Base-by-base conservation (phyloP, 805 yeast species). In the Ogataea siamensis region DNA sequence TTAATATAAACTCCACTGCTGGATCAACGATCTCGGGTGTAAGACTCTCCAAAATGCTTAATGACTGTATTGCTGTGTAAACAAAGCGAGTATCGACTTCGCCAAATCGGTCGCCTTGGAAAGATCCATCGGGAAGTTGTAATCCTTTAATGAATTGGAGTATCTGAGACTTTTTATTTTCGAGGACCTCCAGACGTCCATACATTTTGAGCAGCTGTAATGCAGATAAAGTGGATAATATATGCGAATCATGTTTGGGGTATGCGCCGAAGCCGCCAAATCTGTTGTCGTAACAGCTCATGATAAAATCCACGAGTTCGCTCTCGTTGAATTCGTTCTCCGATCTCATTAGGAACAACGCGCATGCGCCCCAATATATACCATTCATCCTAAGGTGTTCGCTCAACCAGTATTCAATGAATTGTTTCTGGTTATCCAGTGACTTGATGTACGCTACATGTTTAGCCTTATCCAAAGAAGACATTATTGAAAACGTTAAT, bases 321-420 rank as follows among this genome's bases (percentile, higher is more conserved):
- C 69, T 63, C 37, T 70, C 67, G n/a, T 79, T 69, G 40, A 91
- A 73, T 0, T 78, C 74, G 10, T 74, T 73, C 22, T 70, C 62
- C 2, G 80, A 66, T 19, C 73, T 68, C 61, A 91, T 56, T 2
- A 83, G 61, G 34, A 74, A 74, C 21, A 89, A 60, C 0, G 96
- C 87, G 12, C 84, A 82, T 3, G 87, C 66, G 0, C 97, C 98
- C 99, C 99, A 93, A 58, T 93, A 93, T 0, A 93, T 71, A 1
- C 98, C 99, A 53, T 86, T 87, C 70, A 93, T 62, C 21, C 97
- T 71, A 34, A 93, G 67, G 58, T 93, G 98, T 54, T 93, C 98
- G 8, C 87, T 76, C 35, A 89, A 62, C 93, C 95, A 87, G 62
- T 87, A 89, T 51, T 83, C 88, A 19, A 79, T 66, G 55, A 82